Conservation (phyloP, 2,329 filamentous ascomycete species). For the Trichoderma atrobrunneum region DNA sequence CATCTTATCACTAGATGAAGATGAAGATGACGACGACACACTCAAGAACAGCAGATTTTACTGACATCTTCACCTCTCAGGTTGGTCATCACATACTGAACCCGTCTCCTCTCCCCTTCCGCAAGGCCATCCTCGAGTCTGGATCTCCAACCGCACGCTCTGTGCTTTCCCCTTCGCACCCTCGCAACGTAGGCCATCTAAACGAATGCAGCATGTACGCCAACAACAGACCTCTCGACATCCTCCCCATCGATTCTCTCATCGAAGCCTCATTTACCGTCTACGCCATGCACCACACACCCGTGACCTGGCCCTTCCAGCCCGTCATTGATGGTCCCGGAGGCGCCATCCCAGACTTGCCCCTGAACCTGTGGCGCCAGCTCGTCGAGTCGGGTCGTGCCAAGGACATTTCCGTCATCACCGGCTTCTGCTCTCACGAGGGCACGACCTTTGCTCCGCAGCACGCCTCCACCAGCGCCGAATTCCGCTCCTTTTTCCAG, state of each 20-base stretch:
- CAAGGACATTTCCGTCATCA: conserved; percentile 48
- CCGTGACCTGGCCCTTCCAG: conserved; percentile 63
- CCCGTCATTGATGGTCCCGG: conserved; percentile 60
- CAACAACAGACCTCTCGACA: conserved; percentile 33
- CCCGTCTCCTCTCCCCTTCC: conserved; percentile 45
- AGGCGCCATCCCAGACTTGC: conserved; percentile 55
- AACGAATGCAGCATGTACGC: conserved; percentile 21
- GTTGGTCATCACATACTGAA: conserved; percentile 66
- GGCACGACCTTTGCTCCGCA: conserved; percentile 62
- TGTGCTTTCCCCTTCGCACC: conserved; percentile 52
- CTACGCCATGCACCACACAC: conserved; percentile 42
- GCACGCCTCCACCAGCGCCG: conserved; percentile 42
- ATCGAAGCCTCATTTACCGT: conserved; percentile 45
- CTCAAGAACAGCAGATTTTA: not conserved
- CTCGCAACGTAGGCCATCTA: conserved; percentile 56
- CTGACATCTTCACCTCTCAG: conserved; percentile 33
- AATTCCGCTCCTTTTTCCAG: conserved; percentile 61
- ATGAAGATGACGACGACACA: not conserved
- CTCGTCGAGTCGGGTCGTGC: conserved; percentile 48
- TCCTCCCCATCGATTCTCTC: conserved; percentile 50
- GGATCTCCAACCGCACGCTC: conserved; percentile 55
- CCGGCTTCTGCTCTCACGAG: conserved; percentile 70
- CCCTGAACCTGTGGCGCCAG: conserved; percentile 57
- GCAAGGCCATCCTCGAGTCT: conserved; percentile 56
- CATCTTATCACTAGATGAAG: not conserved